phyloP scores from a whole-genome alignment of 2,329 filamentous ascomycete genomes.

The Penicillium sp. region DNA sequence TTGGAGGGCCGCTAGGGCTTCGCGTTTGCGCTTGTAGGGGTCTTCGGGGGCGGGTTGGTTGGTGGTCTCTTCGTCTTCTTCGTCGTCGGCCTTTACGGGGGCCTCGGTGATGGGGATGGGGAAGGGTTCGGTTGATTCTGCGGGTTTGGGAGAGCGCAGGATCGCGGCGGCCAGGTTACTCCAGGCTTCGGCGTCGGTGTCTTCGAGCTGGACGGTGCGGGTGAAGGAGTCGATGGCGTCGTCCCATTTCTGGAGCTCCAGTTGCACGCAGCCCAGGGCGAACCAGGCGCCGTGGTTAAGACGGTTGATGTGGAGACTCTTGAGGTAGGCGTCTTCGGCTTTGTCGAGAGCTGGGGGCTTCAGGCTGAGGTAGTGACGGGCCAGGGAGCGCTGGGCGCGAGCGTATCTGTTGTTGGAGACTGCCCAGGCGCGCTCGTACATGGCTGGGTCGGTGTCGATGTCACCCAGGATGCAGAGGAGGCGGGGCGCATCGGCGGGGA shows the following conservation, averaged over 20 bases:
- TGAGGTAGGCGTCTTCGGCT: conserved; percentile 67
- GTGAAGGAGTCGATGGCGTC: conserved; percentile 76
- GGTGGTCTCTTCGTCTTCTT: too few species aligned
- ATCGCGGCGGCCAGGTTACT: conserved; percentile 85
- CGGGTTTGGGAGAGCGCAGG: conserved; percentile 43
- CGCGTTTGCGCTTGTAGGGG: conserved; percentile 56
- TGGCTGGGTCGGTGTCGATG: conserved; percentile 61
- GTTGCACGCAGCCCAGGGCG: conserved; percentile 74
- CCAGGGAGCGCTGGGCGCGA: conserved; percentile 77
- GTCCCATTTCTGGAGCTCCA: conserved; percentile 67
- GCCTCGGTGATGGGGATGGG: too few species aligned
- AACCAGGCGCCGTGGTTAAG: conserved; percentile 81
- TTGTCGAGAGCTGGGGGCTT: conserved; percentile 54
- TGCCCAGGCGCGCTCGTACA: conserved; percentile 82
- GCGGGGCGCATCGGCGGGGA: conserved; percentile 73
- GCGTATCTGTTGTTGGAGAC: conserved; percentile 73
- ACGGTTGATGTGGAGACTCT: conserved; percentile 68
- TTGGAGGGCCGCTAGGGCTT: conserved; percentile 77
- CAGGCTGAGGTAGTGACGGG: conserved; percentile 62
- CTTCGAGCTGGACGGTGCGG: conserved; percentile 72
- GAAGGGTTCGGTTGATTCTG: too few species aligned
- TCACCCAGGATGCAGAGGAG: conserved; percentile 92
- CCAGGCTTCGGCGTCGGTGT: conserved; percentile 85
- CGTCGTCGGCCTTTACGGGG: too few species aligned
- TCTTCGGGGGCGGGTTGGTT: conserved; percentile 32